A percentile compares a stretch with the other conserved stretches of the same genome.
phyloP scores from a whole-genome alignment of 139 green algal species.

The Coccomyxa sp. region DNA sequence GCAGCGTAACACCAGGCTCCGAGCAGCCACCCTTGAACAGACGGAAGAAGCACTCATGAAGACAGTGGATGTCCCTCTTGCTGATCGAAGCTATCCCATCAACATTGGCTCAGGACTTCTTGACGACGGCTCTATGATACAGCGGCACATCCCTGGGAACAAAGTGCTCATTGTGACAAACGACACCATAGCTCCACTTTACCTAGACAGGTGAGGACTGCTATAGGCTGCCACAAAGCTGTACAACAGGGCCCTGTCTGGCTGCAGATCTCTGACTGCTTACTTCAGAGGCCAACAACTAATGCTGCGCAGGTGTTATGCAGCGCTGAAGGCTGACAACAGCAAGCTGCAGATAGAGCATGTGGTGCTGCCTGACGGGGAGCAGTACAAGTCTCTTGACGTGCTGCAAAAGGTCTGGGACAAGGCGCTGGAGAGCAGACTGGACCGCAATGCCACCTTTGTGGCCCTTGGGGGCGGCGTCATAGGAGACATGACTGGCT shows the following conservation, averaged over 20 bases:
- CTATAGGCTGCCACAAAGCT: too few relatives aligned
- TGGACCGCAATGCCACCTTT: slow-evolving; percentile 91
- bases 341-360: slow-evolving; percentile 33
- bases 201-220: slow-evolving; percentile 73
- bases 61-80: slow-evolving; percentile 1
- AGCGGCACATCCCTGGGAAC: slow-evolving; percentile 85
- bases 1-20: too few relatives aligned
- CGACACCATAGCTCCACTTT: slow-evolving; percentile 86
- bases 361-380: slow-evolving; percentile 90
- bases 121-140: slow-evolving; percentile 63
- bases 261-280: too few relatives aligned
- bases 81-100: slow-evolving; percentile 82
- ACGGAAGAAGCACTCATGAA: not conserved
- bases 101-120: slow-evolving; percentile 90
- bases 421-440: slow-evolving; percentile 67
- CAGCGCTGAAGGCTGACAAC: slow-evolving; percentile 31
- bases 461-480: slow-evolving; percentile 95
- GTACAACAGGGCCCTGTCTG: too few relatives aligned
- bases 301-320: slow-evolving; percentile 27
- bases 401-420: slow-evolving; percentile 69
- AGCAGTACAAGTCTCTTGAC: slow-evolving; percentile 93
- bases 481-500: slow-evolving; percentile 98
- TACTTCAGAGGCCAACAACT: too few relatives aligned
- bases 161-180: slow-evolving; percentile 95
- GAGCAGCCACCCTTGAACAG: too few relatives aligned